These are phyloP conservation scores for Lactarius pseudohatsudake DNA, from an alignment of 768 basidiomycete genomes.

Conservation along the genomic window DNA sequence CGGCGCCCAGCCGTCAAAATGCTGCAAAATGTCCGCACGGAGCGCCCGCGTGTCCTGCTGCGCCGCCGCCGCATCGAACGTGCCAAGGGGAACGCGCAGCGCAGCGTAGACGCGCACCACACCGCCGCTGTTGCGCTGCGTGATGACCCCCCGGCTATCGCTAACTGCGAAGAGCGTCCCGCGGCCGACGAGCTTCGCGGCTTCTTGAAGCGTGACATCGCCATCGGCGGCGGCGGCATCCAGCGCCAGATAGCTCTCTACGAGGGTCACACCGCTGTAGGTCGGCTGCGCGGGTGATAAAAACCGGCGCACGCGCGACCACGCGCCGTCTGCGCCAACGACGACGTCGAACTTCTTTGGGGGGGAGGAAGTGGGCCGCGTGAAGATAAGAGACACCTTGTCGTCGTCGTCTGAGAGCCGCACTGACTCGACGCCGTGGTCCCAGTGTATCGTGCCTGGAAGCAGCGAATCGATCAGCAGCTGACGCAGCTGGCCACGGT, in stretches of 20 bases:
- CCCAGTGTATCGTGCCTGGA: constrained; percentile 11
- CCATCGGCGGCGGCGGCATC: constrained; percentile 8
- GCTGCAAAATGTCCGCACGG: not conserved
- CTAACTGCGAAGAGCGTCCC: constrained; percentile 35
- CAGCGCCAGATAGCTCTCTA: constrained; percentile 31
- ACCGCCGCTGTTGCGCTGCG: constrained; percentile 38
- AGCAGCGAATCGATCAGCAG: constrained; percentile 18
- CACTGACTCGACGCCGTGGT: constrained; percentile 6
- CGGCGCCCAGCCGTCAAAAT: constrained; percentile 15
- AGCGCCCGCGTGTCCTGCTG: not conserved
- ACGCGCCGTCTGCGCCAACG: constrained; percentile 44
- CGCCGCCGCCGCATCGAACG: not conserved
- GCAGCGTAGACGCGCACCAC: constrained; percentile 19
- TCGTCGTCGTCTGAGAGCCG: constrained; percentile 7
- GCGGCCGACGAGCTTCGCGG: constrained; percentile 31
- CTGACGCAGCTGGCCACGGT: constrained; percentile 21
- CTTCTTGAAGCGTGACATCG: not conserved
- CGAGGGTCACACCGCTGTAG: constrained; percentile 37
- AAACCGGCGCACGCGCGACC: constrained; percentile 40
- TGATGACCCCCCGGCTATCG: constrained; percentile 33
- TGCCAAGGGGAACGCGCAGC: constrained; percentile 12
- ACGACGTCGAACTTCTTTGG: constrained; percentile 30
- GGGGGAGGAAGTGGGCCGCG: not conserved
- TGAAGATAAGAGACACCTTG: constrained; percentile 11
- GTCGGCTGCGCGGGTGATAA: constrained; percentile 35